phyloP scores from a whole-genome alignment of 805 yeast genomes.

The Hanseniaspora lachancei region DNA sequence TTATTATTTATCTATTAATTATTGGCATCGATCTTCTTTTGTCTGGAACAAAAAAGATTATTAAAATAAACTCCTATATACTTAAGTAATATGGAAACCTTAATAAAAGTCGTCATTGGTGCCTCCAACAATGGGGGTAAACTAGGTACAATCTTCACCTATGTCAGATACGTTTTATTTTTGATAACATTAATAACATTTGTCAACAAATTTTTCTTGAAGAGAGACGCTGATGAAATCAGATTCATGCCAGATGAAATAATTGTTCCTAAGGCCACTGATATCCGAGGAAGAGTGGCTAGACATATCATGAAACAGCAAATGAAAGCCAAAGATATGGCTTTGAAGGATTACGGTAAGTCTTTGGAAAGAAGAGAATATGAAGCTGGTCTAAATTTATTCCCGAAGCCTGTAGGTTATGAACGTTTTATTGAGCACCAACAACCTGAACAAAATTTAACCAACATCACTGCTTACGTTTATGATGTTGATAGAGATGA shows the following conservation, averaged over 20 bases:
- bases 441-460: slow-evolving; percentile 3
- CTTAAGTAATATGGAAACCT: slow-evolving; percentile 1
- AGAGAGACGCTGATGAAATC: slow-evolving; percentile 12
- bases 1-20: no score
- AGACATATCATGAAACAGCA: slow-evolving; percentile 13
- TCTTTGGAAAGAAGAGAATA: slow-evolving; percentile 14
- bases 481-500: slow-evolving; percentile 10
- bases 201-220: slow-evolving; percentile 10
- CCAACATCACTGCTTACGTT: slow-evolving; percentile 13
- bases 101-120: slow-evolving; percentile 3
- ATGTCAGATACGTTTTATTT: slow-evolving; percentile 10
- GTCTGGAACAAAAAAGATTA: not conserved
- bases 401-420: slow-evolving; percentile 8
- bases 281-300: slow-evolving; percentile 5
- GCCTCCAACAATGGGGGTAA: slow-evolving; percentile 13
- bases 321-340: slow-evolving; percentile 12
- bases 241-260: slow-evolving; percentile 13
- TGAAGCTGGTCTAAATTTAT: slow-evolving; percentile 11
- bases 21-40: not conserved
- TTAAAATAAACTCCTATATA: not conserved
- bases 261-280: slow-evolving; percentile 7
- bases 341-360: slow-evolving; percentile 14
- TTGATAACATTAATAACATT: slow-evolving; percentile 2
- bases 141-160: slow-evolving; percentile 6
- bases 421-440: slow-evolving; percentile 13